Evolutionary conservation across 345 rosid species (phyloP).

Genomic region (Hibiscus syriacus): DNA sequence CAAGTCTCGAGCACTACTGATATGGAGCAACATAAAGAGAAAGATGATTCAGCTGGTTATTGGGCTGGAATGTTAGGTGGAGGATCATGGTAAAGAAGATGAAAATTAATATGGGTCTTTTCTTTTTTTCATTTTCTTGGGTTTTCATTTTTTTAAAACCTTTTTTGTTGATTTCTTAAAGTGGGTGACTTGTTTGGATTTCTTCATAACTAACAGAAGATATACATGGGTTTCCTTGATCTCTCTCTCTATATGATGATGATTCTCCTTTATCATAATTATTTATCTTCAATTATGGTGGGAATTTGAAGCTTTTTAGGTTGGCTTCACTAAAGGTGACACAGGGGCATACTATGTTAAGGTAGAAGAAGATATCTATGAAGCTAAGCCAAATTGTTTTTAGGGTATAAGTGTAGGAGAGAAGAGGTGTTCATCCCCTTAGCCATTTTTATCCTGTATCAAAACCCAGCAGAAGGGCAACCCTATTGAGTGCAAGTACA

Average conservation of each 20-base stretch:
- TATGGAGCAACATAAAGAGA: constrained; percentile 36
- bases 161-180: constrained; percentile 18
- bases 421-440: constrained; percentile 11
- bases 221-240: constrained; percentile 17
- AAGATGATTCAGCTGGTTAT: constrained; percentile 57
- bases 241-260: background rate
- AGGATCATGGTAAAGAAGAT: constrained; percentile 72
- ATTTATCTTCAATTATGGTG: constrained; percentile 15
- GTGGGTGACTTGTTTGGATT: constrained; percentile 33
- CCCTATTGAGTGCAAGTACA: background rate
- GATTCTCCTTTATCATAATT: no score
- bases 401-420: constrained; percentile 18
- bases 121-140: constrained; percentile 8
- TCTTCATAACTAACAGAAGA: constrained; percentile 37
- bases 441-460: background rate
- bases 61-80: constrained; percentile 97
- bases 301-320: constrained; percentile 36
- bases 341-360: no score
- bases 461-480: background rate
- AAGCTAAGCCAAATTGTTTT: constrained; percentile 14
- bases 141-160: constrained; percentile 6
- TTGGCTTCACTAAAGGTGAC: background rate
- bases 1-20: constrained; percentile 48
- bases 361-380: constrained; percentile 4
- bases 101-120: constrained; percentile 18